Evolutionary conservation across 495 filamentous ascomycete genomes (phyloP).

Genomic region (Parathielavia hyrcaniae): DNA sequence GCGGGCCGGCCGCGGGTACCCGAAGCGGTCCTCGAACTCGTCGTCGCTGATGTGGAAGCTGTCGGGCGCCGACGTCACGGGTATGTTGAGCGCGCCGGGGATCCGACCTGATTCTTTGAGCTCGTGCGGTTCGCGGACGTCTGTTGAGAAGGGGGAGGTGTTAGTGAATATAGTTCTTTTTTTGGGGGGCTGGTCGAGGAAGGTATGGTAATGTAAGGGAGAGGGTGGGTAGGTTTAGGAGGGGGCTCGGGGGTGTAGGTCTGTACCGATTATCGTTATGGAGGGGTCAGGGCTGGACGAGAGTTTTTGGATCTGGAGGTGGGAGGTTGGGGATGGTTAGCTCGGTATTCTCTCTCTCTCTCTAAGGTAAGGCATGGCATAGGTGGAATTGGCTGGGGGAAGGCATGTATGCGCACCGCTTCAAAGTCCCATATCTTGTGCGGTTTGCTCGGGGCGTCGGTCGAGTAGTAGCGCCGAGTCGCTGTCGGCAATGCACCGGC

Average conservation of each 20-base stretch:
- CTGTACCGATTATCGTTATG: constrained; percentile 18
- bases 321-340: not conserved
- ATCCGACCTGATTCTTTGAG: constrained; percentile 63
- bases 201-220: not conserved
- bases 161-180: not conserved
- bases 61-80: constrained; percentile 69
- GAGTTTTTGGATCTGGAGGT: constrained; percentile 21
- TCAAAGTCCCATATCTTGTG: constrained; percentile 45
- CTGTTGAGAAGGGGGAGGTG: constrained; percentile 35
- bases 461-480: constrained; percentile 16
- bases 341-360: not conserved
- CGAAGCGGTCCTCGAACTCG: constrained; percentile 72
- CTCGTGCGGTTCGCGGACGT: constrained; percentile 84
- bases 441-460: constrained; percentile 8
- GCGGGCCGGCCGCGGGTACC: constrained; percentile 54
- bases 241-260: not conserved
- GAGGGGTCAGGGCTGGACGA: constrained; percentile 10
- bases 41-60: constrained; percentile 63
- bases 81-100: constrained; percentile 72
- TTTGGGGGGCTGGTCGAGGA: not conserved
- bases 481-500: not conserved
- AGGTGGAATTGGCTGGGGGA: not conserved
- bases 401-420: constrained; percentile 37
- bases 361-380: not conserved
- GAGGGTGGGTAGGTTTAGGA: not conserved